Base-by-base conservation (phyloP, 2,329 filamentous ascomycete species). In the Immersiporthe knoxdaviesiana region DNA sequence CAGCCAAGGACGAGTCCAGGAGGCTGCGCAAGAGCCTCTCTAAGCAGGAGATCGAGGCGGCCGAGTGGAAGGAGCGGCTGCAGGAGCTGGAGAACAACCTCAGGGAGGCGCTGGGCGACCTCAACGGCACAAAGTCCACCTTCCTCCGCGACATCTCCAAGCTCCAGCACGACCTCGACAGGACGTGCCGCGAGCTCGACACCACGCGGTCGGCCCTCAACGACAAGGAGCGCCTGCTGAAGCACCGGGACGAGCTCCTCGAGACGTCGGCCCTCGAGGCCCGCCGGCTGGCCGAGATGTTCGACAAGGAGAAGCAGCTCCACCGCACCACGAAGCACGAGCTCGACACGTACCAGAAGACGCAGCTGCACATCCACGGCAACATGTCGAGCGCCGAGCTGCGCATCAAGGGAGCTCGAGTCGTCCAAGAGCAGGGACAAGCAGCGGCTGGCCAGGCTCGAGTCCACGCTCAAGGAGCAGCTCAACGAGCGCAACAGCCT, bases 221-320 rank as follows among this genome's bases (percentile, higher is more conserved):
- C n/a, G 94, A 98, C 77, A 97, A 97, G 79, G 94, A 98, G 72
- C 90, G 91, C 66, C 86, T 97, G 73, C 90, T 99, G 76, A 93
- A 94, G 75, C 93, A 95, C 78, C 92, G 95, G 18, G 96, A 98
- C 77, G 86, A 90, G 2, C 85, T 98, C 6, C 88, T 99, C 12
- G 96, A 99, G 79, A 93, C 90, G 35, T 92, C 96, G 75, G 93
- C 91, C 2, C 86, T 98, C 30, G 96, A 99, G 78, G 91, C 90
- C 66, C 89, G 92, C 70, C 94, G 94, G 75, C 84, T 98, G 14
- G 90, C 90, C 1, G 95, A 98, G 73, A 85, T 97, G 66, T 89
- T 98, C 18, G 95, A 98, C 64, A 97, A 97, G 75, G 96, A 99
- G 80, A 90, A 94, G 18, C 88, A 92, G 73, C 88, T 88, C 30